Conservation (phyloP, 345 rosid species). For the Passiflora organensis region DNA sequence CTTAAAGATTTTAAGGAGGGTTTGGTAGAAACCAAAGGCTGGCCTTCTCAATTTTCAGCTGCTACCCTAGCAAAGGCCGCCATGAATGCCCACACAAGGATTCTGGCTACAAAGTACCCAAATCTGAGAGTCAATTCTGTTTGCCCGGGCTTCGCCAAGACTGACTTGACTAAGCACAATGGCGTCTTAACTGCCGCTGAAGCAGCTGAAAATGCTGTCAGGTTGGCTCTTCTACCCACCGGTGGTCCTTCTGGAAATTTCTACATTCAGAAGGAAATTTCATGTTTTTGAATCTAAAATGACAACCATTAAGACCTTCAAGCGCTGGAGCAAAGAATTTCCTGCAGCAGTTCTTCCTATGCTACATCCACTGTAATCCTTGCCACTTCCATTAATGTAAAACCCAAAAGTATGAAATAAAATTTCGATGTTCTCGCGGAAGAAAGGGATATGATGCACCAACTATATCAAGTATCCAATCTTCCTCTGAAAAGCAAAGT, state of each 20-base stretch:
- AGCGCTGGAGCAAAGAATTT: too few species aligned
- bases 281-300: constrained; percentile 3
- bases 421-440: too few species aligned
- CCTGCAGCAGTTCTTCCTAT: too few species aligned
- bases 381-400: too few species aligned
- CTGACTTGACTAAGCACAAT: constrained; percentile 22
- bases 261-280: constrained; percentile 13
- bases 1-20: constrained; percentile 28
- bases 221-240: constrained; percentile 27
- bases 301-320: too few species aligned
- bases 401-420: too few species aligned
- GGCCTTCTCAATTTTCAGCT: constrained; percentile 29
- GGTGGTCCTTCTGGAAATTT: constrained; percentile 34
- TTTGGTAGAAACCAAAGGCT: constrained; percentile 21
- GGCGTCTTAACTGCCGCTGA: constrained; percentile 22
- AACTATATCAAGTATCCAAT: too few species aligned
- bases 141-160: constrained; percentile 34
- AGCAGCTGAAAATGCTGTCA: constrained; percentile 31
- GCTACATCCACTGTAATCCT: too few species aligned
- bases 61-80: constrained; percentile 27
- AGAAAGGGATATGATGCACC: too few species aligned
- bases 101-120: constrained; percentile 32
- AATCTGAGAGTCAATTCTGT: constrained; percentile 24
- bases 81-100: constrained; percentile 31
- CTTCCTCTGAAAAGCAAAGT: too few species aligned